Evolutionary conservation across 2,329 filamentous ascomycete species (phyloP), one percentile per base, ranked within the genome.

Genomic region (Claviceps sp.): DNA sequence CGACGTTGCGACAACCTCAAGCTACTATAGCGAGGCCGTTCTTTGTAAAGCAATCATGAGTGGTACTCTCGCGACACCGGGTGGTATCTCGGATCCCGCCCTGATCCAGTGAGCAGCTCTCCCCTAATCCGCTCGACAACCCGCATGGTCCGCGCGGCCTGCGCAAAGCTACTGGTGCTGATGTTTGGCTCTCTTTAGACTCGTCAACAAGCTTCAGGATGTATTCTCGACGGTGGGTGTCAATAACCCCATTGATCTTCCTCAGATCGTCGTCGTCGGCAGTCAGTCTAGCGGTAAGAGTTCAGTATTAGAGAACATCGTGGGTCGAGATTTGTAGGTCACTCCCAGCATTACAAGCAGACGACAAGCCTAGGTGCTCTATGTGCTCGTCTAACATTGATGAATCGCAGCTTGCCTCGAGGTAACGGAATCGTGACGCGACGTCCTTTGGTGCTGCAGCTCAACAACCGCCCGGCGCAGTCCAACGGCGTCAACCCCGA

Each of bases 231-330:
- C 93, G 43, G 93, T 98, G 61, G 93, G 93, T 62, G 93, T 97
- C 65, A 93, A 95, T 80, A 98, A 98, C 72, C 93, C 93, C 56
- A 98, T 98, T 77, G 93, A 98, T 75, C 74, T 98, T 58, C 93
- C 93, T 52, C 93, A 98, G 75, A 98, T 98, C 68, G 91, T 86
- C 61, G 93, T 98, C 60, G 93, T 98, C 53, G 93, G 93, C 65
- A 96, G 90, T 70, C 93, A 98, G 75, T 98, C 93, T 19, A 96
- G 91, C 70, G 93, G 93, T 73, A 98, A 98, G 83, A 96, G 89
- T 78, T 98, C 93, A 17, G 93, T 98, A 61, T 73, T 98, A 64
- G 93, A 98, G 72, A 98, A 98, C 66, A 98, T 98, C 64, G 93
- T 98, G 53, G 93, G 93, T 54, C 82, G 93, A 76, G 93, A 98